These are phyloP conservation scores for Xanthoconium purpureum DNA, from an alignment of 768 basidiomycete species.

Conservation along the genomic window DNA sequence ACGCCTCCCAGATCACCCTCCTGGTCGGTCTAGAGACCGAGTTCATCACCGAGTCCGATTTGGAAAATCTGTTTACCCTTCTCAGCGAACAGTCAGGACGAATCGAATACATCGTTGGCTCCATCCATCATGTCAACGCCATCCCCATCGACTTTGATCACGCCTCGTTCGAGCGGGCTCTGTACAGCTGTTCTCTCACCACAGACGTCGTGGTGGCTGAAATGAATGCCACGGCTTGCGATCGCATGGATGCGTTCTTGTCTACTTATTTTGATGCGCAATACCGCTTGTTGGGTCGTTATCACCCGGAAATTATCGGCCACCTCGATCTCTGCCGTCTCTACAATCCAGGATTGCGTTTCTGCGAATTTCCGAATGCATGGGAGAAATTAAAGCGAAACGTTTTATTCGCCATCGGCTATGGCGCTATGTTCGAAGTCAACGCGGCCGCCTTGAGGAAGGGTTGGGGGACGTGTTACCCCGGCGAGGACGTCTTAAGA, in stretches of 20 bases:
- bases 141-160: slow-evolving; percentile 92
- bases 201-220: slow-evolving; percentile 24
- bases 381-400: slow-evolving; percentile 73
- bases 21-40: slow-evolving; percentile 94
- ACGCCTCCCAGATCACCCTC: slow-evolving; percentile 66
- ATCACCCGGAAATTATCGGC: slow-evolving; percentile 86
- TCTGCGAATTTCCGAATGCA: slow-evolving; percentile 56
- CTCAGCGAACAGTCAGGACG: slow-evolving; percentile 45
- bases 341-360: slow-evolving; percentile 61
- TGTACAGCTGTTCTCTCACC: slow-evolving; percentile 43
- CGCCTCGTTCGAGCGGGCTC: slow-evolving; percentile 59
- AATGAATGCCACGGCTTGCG: slow-evolving; percentile 21
- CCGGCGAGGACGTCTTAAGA: slow-evolving; percentile 71
- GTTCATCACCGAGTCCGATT: slow-evolving; percentile 68
- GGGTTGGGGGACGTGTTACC: slow-evolving; percentile 83
- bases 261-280: slow-evolving; percentile 85
- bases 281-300: slow-evolving; percentile 59
- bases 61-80: slow-evolving; percentile 52
- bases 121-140: slow-evolving; percentile 84
- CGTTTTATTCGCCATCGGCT: slow-evolving; percentile 62
- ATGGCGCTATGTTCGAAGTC: slow-evolving; percentile 91
- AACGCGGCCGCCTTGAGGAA: slow-evolving; percentile 94
- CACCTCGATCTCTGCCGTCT: slow-evolving; percentile 93
- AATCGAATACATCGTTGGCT: slow-evolving; percentile 90
- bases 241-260: slow-evolving; percentile 47